Conservation (phyloP, 306 rosid genomes). For the Cicer bijugum region DNA sequence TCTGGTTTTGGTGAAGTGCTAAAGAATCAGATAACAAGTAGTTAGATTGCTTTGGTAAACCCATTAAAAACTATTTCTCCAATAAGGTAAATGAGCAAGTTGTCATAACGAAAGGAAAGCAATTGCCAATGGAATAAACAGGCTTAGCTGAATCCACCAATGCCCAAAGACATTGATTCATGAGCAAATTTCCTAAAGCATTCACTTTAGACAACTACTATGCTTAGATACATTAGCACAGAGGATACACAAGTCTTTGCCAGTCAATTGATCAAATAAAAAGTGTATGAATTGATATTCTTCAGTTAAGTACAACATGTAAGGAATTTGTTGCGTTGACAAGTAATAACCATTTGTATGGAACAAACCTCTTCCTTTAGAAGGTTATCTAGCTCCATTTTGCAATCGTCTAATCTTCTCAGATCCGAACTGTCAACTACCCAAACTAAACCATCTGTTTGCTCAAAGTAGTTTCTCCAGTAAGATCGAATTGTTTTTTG, state of each 20-base stretch:
- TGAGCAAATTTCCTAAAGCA: neutral
- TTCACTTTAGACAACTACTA: conserved; percentile 10
- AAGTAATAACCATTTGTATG: conserved; percentile 3
- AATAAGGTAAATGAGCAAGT: neutral
- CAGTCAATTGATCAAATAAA: conserved; percentile 21
- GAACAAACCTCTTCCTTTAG: conserved; percentile 82
- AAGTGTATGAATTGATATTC: conserved; percentile 7
- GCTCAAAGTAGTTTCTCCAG: conserved; percentile 94
- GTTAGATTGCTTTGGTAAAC: neutral
- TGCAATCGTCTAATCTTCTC: conserved; percentile 89
- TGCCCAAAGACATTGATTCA: conserved; percentile 7
- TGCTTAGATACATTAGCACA: conserved; percentile 10
- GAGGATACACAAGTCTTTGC: neutral
- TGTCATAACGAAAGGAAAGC: conserved; percentile 33
- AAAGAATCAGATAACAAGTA: conserved; percentile 10
- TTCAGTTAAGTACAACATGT: neutral
- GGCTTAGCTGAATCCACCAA: conserved; percentile 10
- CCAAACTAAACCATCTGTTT: conserved; percentile 92
- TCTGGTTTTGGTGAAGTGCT: conserved; percentile 1
- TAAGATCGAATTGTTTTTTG: conserved; percentile 92
- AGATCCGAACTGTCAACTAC: conserved; percentile 92
- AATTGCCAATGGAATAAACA: neutral
- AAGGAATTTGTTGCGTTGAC: conserved; percentile 11
- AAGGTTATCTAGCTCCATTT: conserved; percentile 80
- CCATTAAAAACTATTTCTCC: neutral